These are phyloP conservation scores for Isochrysis galbana DNA, from an alignment of 78 protist genomes.

Conservation along the genomic window DNA sequence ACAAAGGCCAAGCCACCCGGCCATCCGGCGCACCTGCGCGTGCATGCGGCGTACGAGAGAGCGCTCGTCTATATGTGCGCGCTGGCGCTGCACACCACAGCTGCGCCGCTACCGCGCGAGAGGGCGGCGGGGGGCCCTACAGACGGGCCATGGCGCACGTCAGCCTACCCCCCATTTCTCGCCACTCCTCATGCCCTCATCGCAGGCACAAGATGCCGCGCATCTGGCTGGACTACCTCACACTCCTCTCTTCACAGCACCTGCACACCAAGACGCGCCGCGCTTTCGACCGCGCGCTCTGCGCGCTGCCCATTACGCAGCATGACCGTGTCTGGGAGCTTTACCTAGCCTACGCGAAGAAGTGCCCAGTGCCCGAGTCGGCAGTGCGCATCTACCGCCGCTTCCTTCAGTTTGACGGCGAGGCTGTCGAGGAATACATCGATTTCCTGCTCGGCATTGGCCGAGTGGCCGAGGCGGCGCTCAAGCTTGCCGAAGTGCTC, in stretches of 20 bases:
- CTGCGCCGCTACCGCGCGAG: too few species aligned
- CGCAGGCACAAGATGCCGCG: constrained; percentile 99
- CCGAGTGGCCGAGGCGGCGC: constrained; percentile 66
- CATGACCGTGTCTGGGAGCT: constrained; percentile 90
- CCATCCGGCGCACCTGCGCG: not conserved
- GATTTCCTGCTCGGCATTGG: constrained; percentile 66
- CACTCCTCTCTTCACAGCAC: constrained; percentile 73
- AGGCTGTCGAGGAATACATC: constrained; percentile 85
- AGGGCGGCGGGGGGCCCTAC: too few species aligned
- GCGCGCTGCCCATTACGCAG: constrained; percentile 96
- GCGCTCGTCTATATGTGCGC: constrained; percentile 85
- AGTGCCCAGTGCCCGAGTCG: constrained; percentile 73
- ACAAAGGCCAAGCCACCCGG: not conserved
- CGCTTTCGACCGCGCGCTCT: constrained; percentile 88
- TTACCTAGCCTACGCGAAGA: constrained; percentile 60
- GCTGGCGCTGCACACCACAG: too few species aligned
- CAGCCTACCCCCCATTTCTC: not conserved
- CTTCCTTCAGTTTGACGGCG: constrained; percentile 67
- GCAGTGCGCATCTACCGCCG: constrained; percentile 76
- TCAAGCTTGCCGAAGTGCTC: constrained; percentile 38
- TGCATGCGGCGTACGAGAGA: constrained; percentile 64
- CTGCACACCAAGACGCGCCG: constrained; percentile 81
- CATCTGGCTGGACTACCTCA: constrained; percentile 93
- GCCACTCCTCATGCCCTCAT: too few species aligned
- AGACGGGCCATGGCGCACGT: constrained; percentile 71